These are phyloP conservation scores for Alternaria triticina DNA, from an alignment of 2,329 filamentous ascomycete species.

Conservation along the genomic window DNA sequence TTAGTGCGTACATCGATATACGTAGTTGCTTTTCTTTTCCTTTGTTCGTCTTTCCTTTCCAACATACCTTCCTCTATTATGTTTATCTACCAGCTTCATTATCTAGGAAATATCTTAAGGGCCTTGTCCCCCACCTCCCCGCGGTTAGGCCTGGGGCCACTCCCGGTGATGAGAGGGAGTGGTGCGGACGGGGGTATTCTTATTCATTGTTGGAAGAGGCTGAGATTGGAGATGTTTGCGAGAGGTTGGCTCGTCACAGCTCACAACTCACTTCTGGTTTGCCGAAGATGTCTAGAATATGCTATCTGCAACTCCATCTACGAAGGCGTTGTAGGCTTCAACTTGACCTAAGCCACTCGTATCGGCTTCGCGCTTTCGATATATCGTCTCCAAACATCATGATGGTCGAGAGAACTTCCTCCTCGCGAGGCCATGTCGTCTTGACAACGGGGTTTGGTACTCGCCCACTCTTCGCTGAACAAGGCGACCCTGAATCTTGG, in stretches of 20 bases:
- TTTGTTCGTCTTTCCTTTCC: neutral
- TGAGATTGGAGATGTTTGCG: neutral
- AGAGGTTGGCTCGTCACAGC: neutral
- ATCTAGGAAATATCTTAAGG: neutral
- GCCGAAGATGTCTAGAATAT: neutral
- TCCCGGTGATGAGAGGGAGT: neutral
- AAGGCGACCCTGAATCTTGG: neutral
- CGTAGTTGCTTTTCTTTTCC: neutral
- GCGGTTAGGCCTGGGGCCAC: constrained; percentile 4
- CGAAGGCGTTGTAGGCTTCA: neutral
- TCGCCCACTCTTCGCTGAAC: neutral
- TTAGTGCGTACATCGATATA: neutral
- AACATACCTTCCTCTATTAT: fast-evolving
- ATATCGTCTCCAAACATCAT: neutral
- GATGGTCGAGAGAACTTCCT: neutral
- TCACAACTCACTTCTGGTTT: neutral
- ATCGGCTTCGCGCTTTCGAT: neutral
- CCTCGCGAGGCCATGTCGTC: neutral
- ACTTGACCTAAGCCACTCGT: neutral
- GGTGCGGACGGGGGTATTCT: neutral
- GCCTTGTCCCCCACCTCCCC: neutral
- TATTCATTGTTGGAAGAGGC: neutral
- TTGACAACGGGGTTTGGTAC: neutral
- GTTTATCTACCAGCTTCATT: neutral
- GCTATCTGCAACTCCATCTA: neutral